A percentile compares a stretch with the other conserved stretches of the same genome.
These are phyloP conservation scores for Dryadomyces sulphureus DNA, from an alignment of 2,329 filamentous ascomycete species.

Conservation along the genomic window DNA sequence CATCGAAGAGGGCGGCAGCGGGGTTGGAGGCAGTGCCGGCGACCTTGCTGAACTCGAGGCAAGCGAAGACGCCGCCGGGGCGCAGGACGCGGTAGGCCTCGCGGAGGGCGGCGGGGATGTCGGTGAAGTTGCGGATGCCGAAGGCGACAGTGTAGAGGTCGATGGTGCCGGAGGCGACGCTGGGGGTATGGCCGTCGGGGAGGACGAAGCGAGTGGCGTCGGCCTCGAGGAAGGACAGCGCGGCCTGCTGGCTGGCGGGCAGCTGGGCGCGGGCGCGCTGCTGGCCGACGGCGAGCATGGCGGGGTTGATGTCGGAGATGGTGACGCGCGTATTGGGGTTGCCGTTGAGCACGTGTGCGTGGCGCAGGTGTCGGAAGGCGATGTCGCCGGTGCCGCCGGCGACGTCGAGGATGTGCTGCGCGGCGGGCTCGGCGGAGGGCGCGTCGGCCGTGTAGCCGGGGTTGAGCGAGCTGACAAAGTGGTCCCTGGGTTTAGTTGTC, in stretches of 20 bases:
- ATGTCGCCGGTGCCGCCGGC: conserved; percentile 96
- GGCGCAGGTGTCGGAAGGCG: conserved; percentile 87
- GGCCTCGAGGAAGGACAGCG: conserved; percentile 68
- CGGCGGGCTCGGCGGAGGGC: conserved; percentile 19
- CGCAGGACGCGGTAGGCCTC: conserved; percentile 83
- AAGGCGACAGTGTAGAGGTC: conserved; percentile 97
- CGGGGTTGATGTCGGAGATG: conserved; percentile 88
- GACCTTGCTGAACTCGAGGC: conserved; percentile 81
- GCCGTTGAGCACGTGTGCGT: conserved; percentile 65
- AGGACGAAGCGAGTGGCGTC: conserved; percentile 62
- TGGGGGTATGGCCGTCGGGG: conserved; percentile 21
- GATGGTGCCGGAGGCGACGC: conserved; percentile 54
- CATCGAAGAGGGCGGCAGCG: conserved; percentile 63
- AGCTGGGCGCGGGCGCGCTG: conserved; percentile 54
- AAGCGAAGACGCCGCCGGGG: conserved; percentile 91
- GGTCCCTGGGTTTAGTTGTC: no score
- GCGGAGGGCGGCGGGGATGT: conserved; percentile 67
- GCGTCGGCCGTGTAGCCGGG: conserved; percentile 45
- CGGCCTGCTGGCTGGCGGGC: conserved; percentile 37
- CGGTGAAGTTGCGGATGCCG: conserved; percentile 91
- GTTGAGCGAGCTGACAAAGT: conserved; percentile 85
- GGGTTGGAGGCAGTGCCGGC: conserved; percentile 28
- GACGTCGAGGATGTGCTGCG: conserved; percentile 77
- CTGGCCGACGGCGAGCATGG: conserved; percentile 81
- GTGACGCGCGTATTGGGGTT: conserved; percentile 74